These are phyloP conservation scores for Coffea humblotiana DNA, from an alignment of 305 asterid genomes.

Conservation along the genomic window DNA sequence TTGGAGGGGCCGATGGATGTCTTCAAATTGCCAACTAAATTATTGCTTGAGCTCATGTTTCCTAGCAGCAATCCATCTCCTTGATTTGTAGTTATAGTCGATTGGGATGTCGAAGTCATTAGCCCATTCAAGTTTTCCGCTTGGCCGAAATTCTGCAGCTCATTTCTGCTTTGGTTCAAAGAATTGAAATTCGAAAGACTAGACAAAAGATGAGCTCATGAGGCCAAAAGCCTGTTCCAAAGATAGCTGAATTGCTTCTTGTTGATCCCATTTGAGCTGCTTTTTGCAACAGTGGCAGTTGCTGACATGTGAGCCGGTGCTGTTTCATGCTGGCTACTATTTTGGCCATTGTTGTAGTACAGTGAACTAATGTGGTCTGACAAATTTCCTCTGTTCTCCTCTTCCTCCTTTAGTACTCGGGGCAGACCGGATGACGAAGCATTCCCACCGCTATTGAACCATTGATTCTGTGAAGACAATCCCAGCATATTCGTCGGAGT, in stretches of 20 bases:
- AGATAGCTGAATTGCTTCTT: conserved; percentile 48
- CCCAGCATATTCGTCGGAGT: conserved; percentile 31
- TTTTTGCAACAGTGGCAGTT: conserved; percentile 74
- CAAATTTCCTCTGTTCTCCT: conserved; percentile 50
- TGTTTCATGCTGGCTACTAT: conserved; percentile 29
- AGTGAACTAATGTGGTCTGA: conserved; percentile 54
- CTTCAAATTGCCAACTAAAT: conserved; percentile 25
- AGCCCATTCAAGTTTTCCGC: conserved; percentile 31
- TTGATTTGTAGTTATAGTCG: conserved; percentile 20
- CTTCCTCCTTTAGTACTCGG: conserved; percentile 58
- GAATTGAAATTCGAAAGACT: conserved; percentile 26
- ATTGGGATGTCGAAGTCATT: conserved; percentile 31
- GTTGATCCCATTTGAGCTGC: conserved; percentile 98
- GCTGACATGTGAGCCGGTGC: conserved; percentile 69
- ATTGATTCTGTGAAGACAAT: conserved; percentile 38
- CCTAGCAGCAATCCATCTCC: conserved; percentile 32
- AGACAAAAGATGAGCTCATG: conserved; percentile 44
- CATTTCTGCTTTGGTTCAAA: conserved; percentile 14
- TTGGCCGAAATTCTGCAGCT: conserved; percentile 20
- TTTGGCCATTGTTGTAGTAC: conserved; percentile 40
- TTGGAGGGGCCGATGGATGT: conserved; percentile 21
- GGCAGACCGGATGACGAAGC: conserved; percentile 36
- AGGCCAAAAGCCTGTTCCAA: conserved; percentile 58
- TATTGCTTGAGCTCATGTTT: conserved; percentile 22
- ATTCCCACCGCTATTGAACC: conserved; percentile 44